These are phyloP conservation scores for Lichtheimia ramosa DNA, from an alignment of 371 early-diverging fungal species.

Conservation along the genomic window DNA sequence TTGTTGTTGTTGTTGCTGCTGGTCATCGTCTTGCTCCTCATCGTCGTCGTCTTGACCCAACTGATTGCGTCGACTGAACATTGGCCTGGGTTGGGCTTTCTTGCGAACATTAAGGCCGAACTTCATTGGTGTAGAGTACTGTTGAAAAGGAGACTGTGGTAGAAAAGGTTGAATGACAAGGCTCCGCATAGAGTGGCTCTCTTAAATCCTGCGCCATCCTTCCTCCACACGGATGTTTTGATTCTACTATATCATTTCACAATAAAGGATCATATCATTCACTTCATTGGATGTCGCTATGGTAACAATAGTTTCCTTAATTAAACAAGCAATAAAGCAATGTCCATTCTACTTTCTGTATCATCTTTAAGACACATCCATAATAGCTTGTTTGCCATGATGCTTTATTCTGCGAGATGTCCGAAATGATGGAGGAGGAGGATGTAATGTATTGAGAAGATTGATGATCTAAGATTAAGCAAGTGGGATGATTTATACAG, in stretches of 20 bases:
- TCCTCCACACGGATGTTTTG: neutral
- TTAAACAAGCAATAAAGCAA: too few species aligned
- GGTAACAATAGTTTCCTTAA: too few species aligned
- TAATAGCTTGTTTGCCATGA: too few species aligned
- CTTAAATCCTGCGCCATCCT: neutral
- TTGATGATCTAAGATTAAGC: neutral
- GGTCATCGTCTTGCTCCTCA: constrained; percentile 17
- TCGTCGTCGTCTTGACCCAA: constrained; percentile 28
- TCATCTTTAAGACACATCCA: too few species aligned
- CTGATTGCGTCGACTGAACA: constrained; percentile 16
- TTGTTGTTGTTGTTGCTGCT: constrained; percentile 6
- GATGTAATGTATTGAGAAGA: neutral
- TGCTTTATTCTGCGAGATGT: neutral
- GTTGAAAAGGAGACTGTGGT: neutral
- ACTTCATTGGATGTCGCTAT: too few species aligned
- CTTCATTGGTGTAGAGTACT: constrained; percentile 23
- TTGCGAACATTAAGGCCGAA: constrained; percentile 42
- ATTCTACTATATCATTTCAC: too few species aligned
- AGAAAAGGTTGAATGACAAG: neutral
- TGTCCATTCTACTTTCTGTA: too few species aligned
- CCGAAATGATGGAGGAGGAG: neutral
- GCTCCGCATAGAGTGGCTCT: too few species aligned
- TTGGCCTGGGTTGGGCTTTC: constrained; percentile 23
- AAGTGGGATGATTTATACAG: neutral
- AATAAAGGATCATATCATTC: too few species aligned